Evolutionary conservation across 495 filamentous ascomycete species (phyloP), one percentile per base, ranked within the genome.

Genomic region (Pyrenula aspistea): DNA sequence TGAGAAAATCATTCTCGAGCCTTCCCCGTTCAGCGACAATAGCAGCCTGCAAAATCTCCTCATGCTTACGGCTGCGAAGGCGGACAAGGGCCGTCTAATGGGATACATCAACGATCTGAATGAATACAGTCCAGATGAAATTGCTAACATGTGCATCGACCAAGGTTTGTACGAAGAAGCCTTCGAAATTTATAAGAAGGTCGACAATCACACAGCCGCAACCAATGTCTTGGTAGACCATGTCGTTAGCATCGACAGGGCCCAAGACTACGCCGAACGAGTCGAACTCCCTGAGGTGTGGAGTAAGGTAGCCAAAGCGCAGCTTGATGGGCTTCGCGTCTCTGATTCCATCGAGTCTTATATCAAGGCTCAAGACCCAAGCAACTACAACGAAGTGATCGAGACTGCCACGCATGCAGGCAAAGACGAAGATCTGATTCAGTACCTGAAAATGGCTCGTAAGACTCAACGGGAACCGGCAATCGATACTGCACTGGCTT

Each of bases 1-100:
- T 12, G 94, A 99, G 75, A 99, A 99, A 84, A 99, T 99, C 58
- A 93, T 99, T 53, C 79, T 99, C 21, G 94, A 99, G 73, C 94
- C 94, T 19, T 94, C 91, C 10, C 85, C 88, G 22, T 97, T 99
- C 78, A 96, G 88, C 62, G 94, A 99, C 74, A 97, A 97, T 70
- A 80, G 85, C 61, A 96, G 86, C 68, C 79, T 99, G 60, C 94
- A 99, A 68, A 99, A 97, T 67, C 74, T 99, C 56, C 78, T 99
- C 58, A 96, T 99, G 75, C 83, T 96, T 63, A 99, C 94, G 51
- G 93, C 94, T 25, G 89, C 92, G 61, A 96, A 95, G 77, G 88
- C 94, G 22, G 94, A 97, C 73, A 95, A 95, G 74, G 79, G 86
- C 42, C 88, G 91, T 57, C 80, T 99, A 42, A 96, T 97, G 88